Percentiles rank a stretch among this genome's conserved stretches.
Conservation (phyloP, 768 basidiomycete species). For the Steccherinum ochraceum region DNA sequence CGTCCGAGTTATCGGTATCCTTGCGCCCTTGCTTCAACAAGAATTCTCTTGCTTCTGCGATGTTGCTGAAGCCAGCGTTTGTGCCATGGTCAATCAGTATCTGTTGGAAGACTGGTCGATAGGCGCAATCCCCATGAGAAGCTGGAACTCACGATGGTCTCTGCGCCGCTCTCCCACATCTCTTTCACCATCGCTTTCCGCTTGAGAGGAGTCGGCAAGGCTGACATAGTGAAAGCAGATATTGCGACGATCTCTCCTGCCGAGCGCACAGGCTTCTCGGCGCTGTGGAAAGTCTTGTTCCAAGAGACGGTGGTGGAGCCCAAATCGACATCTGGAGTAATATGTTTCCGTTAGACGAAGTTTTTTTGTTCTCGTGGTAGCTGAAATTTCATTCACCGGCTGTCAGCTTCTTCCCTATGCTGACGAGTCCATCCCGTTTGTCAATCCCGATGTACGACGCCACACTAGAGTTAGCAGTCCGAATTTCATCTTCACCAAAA, state of each 20-base stretch:
- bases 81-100: constrained; percentile 84
- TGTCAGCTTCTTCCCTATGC: constrained; percentile 60
- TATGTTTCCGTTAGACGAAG: too few species aligned
- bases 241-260: constrained; percentile 62
- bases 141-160: constrained; percentile 53
- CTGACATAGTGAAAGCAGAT: constrained; percentile 82
- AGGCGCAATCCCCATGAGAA: too few species aligned
- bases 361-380: too few species aligned
- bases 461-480: constrained; percentile 45
- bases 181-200: constrained; percentile 67
- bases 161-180: constrained; percentile 91
- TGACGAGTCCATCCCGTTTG: constrained; percentile 61
- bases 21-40: constrained; percentile 59
- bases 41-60: constrained; percentile 73
- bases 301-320: constrained; percentile 41
- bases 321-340: constrained; percentile 38
- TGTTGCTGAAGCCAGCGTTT: constrained; percentile 63
- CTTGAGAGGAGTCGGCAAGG: constrained; percentile 52
- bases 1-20: constrained; percentile 42
- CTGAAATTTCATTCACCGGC: constrained; percentile 39
- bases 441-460: constrained; percentile 70
- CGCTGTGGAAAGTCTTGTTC: constrained; percentile 52
- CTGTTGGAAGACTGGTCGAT: constrained; percentile 40
- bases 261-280: constrained; percentile 32
- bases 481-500: constrained; percentile 21